phyloP scores from a whole-genome alignment of 1,139 yeast species.

The Wickerhamiella pararugosa region DNA sequence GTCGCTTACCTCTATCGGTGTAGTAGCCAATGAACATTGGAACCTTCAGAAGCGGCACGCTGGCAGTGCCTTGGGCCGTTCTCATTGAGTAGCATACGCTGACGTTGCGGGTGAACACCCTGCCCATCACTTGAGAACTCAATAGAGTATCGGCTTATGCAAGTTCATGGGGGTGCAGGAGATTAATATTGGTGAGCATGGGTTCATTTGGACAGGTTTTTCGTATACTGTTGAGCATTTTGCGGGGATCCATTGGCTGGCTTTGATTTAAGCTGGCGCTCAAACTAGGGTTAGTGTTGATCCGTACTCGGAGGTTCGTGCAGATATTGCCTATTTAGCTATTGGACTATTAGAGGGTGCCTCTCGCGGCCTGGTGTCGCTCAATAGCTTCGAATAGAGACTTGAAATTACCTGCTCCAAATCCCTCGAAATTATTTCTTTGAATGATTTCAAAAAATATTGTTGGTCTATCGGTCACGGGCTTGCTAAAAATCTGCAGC shows the following conservation, averaged over 20 bases:
- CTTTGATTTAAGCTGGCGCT: no score
- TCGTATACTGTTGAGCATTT: no score
- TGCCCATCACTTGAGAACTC: no score
- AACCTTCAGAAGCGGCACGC: conserved; percentile 46
- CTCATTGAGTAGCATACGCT: conserved; percentile 4
- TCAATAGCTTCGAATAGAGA: conserved; percentile 70
- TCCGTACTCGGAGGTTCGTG: no score
- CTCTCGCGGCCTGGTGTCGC: conserved; percentile 31
- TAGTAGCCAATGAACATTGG: conserved; percentile 74
- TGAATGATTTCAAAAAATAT: conserved; percentile 69
- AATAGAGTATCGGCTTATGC: no score
- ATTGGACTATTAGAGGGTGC: conserved; percentile 19
- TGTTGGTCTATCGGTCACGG: conserved; percentile 65
- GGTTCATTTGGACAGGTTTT: no score
- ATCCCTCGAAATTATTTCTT: conserved; percentile 64
- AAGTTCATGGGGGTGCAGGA: no score
- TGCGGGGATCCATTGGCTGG: no score
- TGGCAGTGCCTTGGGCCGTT: conserved; percentile 13
- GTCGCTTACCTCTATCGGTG: conserved; percentile 59
- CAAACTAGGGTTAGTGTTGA: no score
- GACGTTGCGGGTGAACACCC: conserved; percentile 3
- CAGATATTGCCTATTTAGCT: no score
- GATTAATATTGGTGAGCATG: no score
- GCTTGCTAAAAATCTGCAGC: conserved; percentile 64
- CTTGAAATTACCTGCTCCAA: conserved; percentile 78